Conservation (phyloP, 208 protist genomes). For the Trypanosoma platydactyli region DNA sequence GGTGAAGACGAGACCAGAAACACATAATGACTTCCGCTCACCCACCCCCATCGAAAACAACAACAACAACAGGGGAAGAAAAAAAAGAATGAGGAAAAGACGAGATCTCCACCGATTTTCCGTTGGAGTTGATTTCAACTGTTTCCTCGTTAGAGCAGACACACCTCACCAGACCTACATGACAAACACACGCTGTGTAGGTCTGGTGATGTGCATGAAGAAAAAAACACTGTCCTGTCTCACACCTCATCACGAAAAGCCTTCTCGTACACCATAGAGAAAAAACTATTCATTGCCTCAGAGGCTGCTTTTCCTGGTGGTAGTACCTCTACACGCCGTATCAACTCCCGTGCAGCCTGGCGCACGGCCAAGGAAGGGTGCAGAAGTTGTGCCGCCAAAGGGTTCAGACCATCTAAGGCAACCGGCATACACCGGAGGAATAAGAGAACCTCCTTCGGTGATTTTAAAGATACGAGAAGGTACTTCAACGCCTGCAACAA, state of each 20-base stretch:
- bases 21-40: too few species aligned
- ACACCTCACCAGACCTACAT: background rate
- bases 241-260: slow-evolving; percentile 5
- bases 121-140: too few species aligned
- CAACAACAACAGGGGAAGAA: too few species aligned
- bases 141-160: background rate
- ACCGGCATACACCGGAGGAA: slow-evolving; percentile 72
- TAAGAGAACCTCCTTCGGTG: slow-evolving; percentile 44
- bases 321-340: slow-evolving; percentile 47
- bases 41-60: too few species aligned
- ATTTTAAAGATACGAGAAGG: slow-evolving; percentile 40
- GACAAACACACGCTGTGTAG: too few species aligned
- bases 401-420: slow-evolving; percentile 58
- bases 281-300: slow-evolving; percentile 69
- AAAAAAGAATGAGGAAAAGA: too few species aligned
- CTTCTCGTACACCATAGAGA: slow-evolving; percentile 64
- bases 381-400: slow-evolving; percentile 64
- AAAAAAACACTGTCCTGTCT: too few species aligned
- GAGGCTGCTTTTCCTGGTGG: slow-evolving; percentile 53
- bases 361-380: slow-evolving; percentile 43
- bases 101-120: too few species aligned
- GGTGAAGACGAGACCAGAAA: too few species aligned
- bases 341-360: slow-evolving; percentile 35
- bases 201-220: too few species aligned
- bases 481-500: slow-evolving; percentile 43